These are phyloP conservation scores for Syncephalis fuscata DNA, from an alignment of 371 early-diverging fungal species.

Conservation along the genomic window DNA sequence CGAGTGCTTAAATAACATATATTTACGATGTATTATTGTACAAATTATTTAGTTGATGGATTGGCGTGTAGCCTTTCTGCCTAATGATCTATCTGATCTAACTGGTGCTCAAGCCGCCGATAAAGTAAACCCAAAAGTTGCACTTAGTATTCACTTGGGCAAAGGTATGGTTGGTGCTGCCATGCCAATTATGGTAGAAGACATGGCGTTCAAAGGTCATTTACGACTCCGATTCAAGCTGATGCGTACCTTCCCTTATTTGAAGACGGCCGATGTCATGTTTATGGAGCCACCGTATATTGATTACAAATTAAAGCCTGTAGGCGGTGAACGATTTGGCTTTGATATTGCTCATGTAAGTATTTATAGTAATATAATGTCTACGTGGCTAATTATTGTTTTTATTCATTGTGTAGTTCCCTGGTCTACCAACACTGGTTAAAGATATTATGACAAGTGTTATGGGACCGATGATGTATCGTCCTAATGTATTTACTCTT, in stretches of 20 bases:
- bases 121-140: slow-evolving; percentile 83
- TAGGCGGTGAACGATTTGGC: slow-evolving; percentile 72
- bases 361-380: too few species aligned
- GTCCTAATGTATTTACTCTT: slow-evolving; percentile 65
- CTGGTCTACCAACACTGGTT: slow-evolving; percentile 65
- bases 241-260: slow-evolving; percentile 73
- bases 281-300: slow-evolving; percentile 81
- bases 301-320: slow-evolving; percentile 87
- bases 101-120: slow-evolving; percentile 32
- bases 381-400: too few species aligned
- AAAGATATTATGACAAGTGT: slow-evolving; percentile 59
- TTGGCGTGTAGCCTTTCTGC: slow-evolving; percentile 78
- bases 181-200: slow-evolving; percentile 81
- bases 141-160: slow-evolving; percentile 76
- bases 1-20: slow-evolving; percentile 3
- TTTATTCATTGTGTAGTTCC: slow-evolving; percentile 51
- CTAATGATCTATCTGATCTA: slow-evolving; percentile 55
- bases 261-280: slow-evolving; percentile 68
- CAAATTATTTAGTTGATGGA: slow-evolving; percentile 42
- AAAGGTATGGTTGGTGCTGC: slow-evolving; percentile 77
- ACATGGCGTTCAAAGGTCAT: slow-evolving; percentile 77
- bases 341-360: slow-evolving; percentile 57
- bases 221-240: slow-evolving; percentile 66
- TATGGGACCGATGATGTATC: slow-evolving; percentile 66
- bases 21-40: neutral